These are phyloP conservation scores for Phylloporus rhodoxanthus DNA, from an alignment of 768 basidiomycete species.

Conservation along the genomic window DNA sequence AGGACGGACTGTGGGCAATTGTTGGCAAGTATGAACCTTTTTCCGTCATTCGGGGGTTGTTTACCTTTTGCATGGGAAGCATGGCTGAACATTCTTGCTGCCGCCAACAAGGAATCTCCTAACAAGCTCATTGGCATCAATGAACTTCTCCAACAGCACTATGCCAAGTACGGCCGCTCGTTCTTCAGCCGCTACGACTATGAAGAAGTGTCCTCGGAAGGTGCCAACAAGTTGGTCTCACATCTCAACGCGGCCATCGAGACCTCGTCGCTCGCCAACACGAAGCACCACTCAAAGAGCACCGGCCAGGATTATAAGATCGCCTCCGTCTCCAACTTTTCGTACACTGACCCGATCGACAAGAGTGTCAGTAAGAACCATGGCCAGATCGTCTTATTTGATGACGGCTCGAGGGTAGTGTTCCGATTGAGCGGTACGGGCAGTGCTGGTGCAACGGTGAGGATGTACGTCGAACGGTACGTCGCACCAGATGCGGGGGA, in stretches of 20 bases:
- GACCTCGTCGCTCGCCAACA: constrained; percentile 60
- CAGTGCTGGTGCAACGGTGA: constrained; percentile 91
- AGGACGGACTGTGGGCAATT: constrained; percentile 98
- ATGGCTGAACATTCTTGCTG: constrained; percentile 95
- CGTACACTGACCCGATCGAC: constrained; percentile 99
- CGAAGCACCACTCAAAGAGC: constrained; percentile 59
- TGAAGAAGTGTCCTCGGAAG: constrained; percentile 91
- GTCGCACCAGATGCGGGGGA: constrained; percentile 64
- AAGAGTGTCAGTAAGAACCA: constrained; percentile 89
- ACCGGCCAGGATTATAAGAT: constrained; percentile 72
- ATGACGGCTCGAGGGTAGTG: constrained; percentile 89
- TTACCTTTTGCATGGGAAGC: constrained; percentile 41
- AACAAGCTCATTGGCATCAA: constrained; percentile 83
- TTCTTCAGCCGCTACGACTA: constrained; percentile 99
- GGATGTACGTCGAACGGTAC: constrained; percentile 95
- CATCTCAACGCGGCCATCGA: constrained; percentile 69
- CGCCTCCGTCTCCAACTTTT: constrained; percentile 75
- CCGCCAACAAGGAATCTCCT: constrained; percentile 71
- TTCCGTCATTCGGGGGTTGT: constrained; percentile 5
- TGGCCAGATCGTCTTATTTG: constrained; percentile 88
- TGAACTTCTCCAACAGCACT: constrained; percentile 83
- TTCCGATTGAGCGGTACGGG: constrained; percentile 97
- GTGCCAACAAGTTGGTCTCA: constrained; percentile 80
- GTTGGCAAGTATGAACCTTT: constrained; percentile 53
- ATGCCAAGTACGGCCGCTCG: constrained; percentile 87